Conservation (phyloP, 176 grass and related monocot species). For the Phragmites australis region DNA sequence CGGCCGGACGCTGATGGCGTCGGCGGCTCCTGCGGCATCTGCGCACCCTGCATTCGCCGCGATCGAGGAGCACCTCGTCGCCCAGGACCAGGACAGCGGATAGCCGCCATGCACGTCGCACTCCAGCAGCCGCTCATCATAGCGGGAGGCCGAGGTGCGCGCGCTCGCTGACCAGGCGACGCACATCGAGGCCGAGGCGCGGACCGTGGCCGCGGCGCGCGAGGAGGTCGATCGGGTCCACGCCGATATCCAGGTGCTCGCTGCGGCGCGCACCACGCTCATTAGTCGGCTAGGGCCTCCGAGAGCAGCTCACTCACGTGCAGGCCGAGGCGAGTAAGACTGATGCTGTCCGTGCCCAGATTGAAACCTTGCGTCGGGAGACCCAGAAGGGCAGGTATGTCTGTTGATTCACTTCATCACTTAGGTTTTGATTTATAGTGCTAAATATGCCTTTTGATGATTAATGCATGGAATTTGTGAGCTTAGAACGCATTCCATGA, state of each 20-base stretch:
- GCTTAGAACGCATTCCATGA: neutral
- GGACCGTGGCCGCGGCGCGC: slow-evolving; percentile 43
- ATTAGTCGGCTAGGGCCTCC: slow-evolving; percentile 44
- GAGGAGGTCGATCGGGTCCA: slow-evolving; percentile 56
- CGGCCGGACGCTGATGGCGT: slow-evolving; percentile 44
- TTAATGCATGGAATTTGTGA: slow-evolving; percentile 3
- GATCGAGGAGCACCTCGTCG: slow-evolving; percentile 61
- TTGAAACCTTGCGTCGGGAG: slow-evolving; percentile 77
- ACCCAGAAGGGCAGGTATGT: slow-evolving; percentile 92
- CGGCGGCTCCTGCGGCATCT: neutral
- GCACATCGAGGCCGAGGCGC: slow-evolving; percentile 64
- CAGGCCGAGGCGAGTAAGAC: slow-evolving; percentile 49
- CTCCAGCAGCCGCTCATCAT: slow-evolving; percentile 73
- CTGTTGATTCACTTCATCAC: neutral
- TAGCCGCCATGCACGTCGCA: slow-evolving; percentile 86
- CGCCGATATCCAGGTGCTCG: slow-evolving; percentile 61
- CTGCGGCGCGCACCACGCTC: slow-evolving; percentile 46
- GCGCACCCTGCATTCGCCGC: slow-evolving; percentile 35
- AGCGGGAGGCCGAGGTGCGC: slow-evolving; percentile 54
- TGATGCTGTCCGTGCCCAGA: slow-evolving; percentile 48
- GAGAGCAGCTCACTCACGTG: slow-evolving; percentile 41
- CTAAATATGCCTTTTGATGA: neutral
- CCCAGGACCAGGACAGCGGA: slow-evolving; percentile 66
- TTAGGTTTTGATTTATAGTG: neutral
- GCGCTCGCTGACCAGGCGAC: slow-evolving; percentile 49